Base-by-base conservation (phyloP, 306 rosid genomes). In the Nissolia schottii region DNA sequence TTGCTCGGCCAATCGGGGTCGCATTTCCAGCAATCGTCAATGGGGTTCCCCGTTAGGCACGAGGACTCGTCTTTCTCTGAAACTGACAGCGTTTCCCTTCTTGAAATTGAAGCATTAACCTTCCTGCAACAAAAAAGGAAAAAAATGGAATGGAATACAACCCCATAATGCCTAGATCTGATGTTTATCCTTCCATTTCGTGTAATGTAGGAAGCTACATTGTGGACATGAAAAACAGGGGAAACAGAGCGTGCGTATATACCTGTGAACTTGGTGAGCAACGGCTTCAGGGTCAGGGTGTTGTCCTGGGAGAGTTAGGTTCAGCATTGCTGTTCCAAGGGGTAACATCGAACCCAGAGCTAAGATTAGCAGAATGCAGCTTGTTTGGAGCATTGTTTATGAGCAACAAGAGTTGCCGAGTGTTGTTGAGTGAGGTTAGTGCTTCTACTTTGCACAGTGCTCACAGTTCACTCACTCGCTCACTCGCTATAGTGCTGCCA, bases 11-110 rank as follows among this genome's bases (percentile, higher is more conserved):
- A 94, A 10, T 91, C 83, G 8, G 91, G 92, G 81, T 94, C 99
- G 56, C 99, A 94, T 89, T 91, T 94, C 99, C 99, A 94, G 76
- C 99, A 94, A 73, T 94, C 99, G 40, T 94, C 99, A 0, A 94
- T 89, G 2, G 99, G 99, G 80, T 94, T 94, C 0, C 99, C 99
- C 0, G 97, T 94, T 34, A 77, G 67, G 64, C 99, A 94, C 9
- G 92, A 37, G 15, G 85, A 43, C 37, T 67, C 78, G 16, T 79
- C 85, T 51, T 61, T 75, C 56, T 55, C 18, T 10, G 82, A 79
- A 6, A 49, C 12, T 64, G 73, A 75, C 19, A 91, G 68, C 88
- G 84, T 86, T 43, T 88, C 67, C 83, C 96, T 86, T 76, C 99
- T 89, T 31, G 87, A 50, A 2, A 94, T 37, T 0, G 99, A 94